Base-by-base conservation (phyloP, 78 protist genomes). In the Dictyostelium firmibasis region DNA sequence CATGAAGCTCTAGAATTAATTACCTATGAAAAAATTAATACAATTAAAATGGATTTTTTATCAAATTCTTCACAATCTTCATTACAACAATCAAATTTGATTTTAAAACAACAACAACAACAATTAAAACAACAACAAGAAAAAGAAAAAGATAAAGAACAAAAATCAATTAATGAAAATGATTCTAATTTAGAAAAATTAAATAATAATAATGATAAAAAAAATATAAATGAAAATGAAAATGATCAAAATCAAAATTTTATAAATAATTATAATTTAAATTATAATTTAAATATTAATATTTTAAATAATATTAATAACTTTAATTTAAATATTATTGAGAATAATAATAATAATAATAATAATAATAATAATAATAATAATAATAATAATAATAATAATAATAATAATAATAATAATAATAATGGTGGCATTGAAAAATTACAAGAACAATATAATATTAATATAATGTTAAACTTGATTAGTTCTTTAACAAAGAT, bases 1-100 rank as follows among this genome's bases (percentile, higher is more conserved):
- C 86, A 89, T 44, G 94, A 89, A 47, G 86, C 94, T 18, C 60
- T 89, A n/a, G 94, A 89, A 67, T 38, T 89, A n/a, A 43, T 89
- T 1, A 35, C 94, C 35, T 89, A 89, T 36, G 94, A 89, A 69
- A 78, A 57, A 33, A 89, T 89, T 25, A 89, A 89, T 81, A 60
- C 84, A 18, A 89, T 89, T 23, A 89, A 89, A 69, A 89, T 89
- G 94, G 94, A 89, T 4, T 27, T 81, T 11, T 36, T 81, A 11
- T 67, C 83, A 16, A 60, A 77, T 33, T 74, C 81, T 3, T 44
- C 81, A 3, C 16, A 35, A 25, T 87, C 93, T 0, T 87, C 93
- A 20, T 85, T 87, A 4, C 64, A 38, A 31, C 43, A 62, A 29
- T 64, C 74, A 3, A 64, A 77, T 47, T 35, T 50, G 1, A 50